phyloP scores from a whole-genome alignment of 2,329 filamentous ascomycete genomes.

The Eutypa lata region DNA sequence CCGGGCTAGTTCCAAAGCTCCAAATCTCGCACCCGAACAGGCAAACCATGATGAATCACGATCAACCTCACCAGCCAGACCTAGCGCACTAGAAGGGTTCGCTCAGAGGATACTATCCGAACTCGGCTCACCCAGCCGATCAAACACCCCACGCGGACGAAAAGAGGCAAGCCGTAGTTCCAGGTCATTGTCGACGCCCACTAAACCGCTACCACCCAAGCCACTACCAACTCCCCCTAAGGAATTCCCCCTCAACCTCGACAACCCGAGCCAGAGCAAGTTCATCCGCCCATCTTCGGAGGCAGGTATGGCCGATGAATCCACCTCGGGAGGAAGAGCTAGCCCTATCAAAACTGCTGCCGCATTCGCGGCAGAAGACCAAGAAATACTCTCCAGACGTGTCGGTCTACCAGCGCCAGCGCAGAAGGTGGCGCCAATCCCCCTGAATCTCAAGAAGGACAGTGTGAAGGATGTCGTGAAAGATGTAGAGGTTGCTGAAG shows the following conservation, averaged over 20 bases:
- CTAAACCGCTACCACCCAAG: constrained; percentile 19
- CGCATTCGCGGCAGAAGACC: constrained; percentile 62
- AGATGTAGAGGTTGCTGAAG: constrained; percentile 8
- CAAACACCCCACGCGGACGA: constrained; percentile 47
- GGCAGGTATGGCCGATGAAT: constrained; percentile 26
- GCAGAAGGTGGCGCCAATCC: constrained; percentile 41
- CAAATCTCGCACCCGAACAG: constrained; percentile 33
- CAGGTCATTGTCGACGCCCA: constrained; percentile 27
- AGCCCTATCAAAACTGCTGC: constrained; percentile 47
- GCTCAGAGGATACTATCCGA: constrained; percentile 62
- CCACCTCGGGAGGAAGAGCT: constrained; percentile 23
- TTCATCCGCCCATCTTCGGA: constrained; percentile 40
- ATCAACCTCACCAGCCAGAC: constrained; percentile 49
- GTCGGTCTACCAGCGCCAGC: constrained; percentile 43
- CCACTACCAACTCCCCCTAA: constrained; percentile 38
- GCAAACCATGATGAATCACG: constrained; percentile 44
- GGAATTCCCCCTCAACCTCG: constrained; percentile 38
- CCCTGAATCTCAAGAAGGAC: constrained; percentile 40
- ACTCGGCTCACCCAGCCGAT: constrained; percentile 50
- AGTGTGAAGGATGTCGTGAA: constrained; percentile 19
- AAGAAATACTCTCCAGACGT: constrained; percentile 55
- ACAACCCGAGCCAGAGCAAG: constrained; percentile 31
- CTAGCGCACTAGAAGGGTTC: constrained; percentile 57
- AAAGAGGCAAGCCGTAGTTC: constrained; percentile 39
- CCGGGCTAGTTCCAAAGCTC: constrained; percentile 21